Base-by-base conservation (phyloP, 2,329 filamentous ascomycete genomes). In the Immersiporthe knoxdaviesiana region DNA sequence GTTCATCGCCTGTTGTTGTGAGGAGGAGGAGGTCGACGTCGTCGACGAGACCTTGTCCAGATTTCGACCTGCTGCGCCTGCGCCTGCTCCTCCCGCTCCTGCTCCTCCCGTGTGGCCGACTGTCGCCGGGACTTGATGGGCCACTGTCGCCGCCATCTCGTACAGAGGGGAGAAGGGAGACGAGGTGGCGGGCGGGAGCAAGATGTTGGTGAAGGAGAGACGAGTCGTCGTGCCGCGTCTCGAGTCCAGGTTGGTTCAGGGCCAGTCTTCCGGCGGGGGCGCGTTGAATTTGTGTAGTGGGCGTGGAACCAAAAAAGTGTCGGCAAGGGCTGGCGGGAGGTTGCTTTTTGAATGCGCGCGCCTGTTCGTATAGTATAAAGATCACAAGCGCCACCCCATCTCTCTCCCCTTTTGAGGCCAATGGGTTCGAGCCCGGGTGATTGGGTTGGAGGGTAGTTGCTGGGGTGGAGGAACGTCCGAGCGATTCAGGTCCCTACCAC, bases 121-220 rank as follows among this genome's bases (percentile, higher is more conserved):
- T 52, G 73, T 73, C 58, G 70, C 70, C 54, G 72, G 68, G 70
- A 75, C 70, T 63, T 74, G 67, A 41, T 72, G 76, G 8, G 77
- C 77, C 62, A 78, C 76, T 61, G 76, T 78, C 24, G 77, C 77
- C 65, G 77, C 77, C 77, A 78, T 78, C n/a, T 41, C 62, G 54
- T 16, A 14, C 18, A 52, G 60, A 12, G 27, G 32, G 6, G n/a
- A 60, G 35, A 41, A 27, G 16, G 24, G 41, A 39, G 37, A n/a
- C 21, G 10, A 27, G 14, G 18, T 8, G 47, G 52, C 59, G 47
- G 24, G 50, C 14, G 54, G 30, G 58, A 47, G 41, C 39, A 47
- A n/a, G 44, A 18, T n/a, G 44, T 47, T 62, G 11, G 44, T 27
- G n/a, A 32, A 47, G 21, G 14, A 32, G 62, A 37, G 18, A 5